Base-by-base conservation (phyloP, 495 filamentous ascomycete species). In the Penicillium desertorum region DNA sequence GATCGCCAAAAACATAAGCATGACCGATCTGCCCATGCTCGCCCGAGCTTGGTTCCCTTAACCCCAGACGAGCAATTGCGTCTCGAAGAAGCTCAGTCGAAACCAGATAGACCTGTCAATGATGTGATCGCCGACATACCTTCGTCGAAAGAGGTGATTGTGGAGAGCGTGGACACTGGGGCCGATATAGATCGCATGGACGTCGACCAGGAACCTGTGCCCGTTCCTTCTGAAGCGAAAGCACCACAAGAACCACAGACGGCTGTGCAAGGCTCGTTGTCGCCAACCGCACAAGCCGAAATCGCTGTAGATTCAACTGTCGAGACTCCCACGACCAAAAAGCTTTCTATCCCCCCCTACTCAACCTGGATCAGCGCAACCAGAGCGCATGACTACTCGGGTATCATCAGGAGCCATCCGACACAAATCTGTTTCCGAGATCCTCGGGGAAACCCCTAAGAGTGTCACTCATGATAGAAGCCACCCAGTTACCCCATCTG, bases 401-500 rank as follows among this genome's bases (percentile, higher is more conserved):
- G 82, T 85, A 51, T 86, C 80, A 27, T 88, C 85, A 19, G 85
- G 85, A 46, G 83, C 85, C 17, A 83, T 88, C 62, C 79, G 81
- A 30, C 86, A 89, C 49, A 91, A 88, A 62, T 87, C 86, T 23
- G 86, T 90, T 11, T 85, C 86, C 14, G 88, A 91, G 60, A 88
- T 89, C 23, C 71, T 90, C 10, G 83, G 85, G 20, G 86, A 88
- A 66, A 78, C 77, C 11, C 82, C 83, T 4, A 81, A 79, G 56
- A 66, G 71, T 6, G 54, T 66, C 12, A 50, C 71, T 17, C 66
- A 76, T 17, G 71, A 77, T 12, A 72, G 70, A 71, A 55, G 54
- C 51, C 54, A 55, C 29, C 39, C 60, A 27, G 41, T 50, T 30
- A 56, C 27, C 41, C 60, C 71, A 16, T 71, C 70, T 42, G 61